phyloP scores from a whole-genome alignment of 2,329 filamentous ascomycete genomes.

The Claviceps pusilla region DNA sequence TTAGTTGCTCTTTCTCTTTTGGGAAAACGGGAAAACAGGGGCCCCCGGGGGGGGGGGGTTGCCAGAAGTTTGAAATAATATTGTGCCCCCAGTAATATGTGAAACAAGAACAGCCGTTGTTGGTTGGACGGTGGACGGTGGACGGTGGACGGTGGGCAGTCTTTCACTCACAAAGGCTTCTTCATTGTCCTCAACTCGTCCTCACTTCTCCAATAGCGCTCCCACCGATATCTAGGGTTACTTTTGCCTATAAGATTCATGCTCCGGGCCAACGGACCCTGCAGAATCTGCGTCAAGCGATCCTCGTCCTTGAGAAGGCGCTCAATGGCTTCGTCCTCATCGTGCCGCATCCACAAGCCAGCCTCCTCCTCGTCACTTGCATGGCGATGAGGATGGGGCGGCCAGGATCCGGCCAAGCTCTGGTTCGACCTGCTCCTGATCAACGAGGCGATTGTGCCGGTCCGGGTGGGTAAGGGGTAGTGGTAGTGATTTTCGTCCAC shows the following conservation, averaged over 20 bases:
- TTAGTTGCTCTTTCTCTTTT: not conserved
- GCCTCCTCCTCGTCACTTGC: slow-evolving; percentile 20
- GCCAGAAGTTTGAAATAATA: too few species aligned
- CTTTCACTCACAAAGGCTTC: slow-evolving; percentile 43
- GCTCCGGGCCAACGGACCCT: slow-evolving; percentile 60
- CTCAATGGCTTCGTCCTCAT: slow-evolving; percentile 29
- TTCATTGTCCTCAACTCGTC: slow-evolving; percentile 57
- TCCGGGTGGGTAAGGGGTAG: slow-evolving; percentile 21
- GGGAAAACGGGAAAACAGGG: too few species aligned
- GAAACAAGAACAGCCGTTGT: too few species aligned
- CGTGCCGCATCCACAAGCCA: slow-evolving; percentile 10
- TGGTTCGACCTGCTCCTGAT: slow-evolving; percentile 25
- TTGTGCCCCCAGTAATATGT: too few species aligned
- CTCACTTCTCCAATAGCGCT: slow-evolving; percentile 71
- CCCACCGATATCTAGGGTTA: slow-evolving; percentile 76
- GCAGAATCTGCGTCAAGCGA: slow-evolving; percentile 42
- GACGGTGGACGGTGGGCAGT: not conserved
- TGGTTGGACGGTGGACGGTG: not conserved
- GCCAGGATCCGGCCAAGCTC: slow-evolving; percentile 15
- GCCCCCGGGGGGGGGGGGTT: too few species aligned
- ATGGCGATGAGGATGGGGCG: slow-evolving; percentile 8
- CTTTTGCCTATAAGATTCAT: slow-evolving; percentile 79
- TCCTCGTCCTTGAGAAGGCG: slow-evolving; percentile 38
- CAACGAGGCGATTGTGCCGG: slow-evolving; percentile 22
- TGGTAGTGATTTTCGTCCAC: slow-evolving; percentile 18